A percentile compares a stretch with the other conserved stretches of the same genome.
Conservation (phyloP, 2,329 filamentous ascomycete species). For the Chaetomium sp. region DNA sequence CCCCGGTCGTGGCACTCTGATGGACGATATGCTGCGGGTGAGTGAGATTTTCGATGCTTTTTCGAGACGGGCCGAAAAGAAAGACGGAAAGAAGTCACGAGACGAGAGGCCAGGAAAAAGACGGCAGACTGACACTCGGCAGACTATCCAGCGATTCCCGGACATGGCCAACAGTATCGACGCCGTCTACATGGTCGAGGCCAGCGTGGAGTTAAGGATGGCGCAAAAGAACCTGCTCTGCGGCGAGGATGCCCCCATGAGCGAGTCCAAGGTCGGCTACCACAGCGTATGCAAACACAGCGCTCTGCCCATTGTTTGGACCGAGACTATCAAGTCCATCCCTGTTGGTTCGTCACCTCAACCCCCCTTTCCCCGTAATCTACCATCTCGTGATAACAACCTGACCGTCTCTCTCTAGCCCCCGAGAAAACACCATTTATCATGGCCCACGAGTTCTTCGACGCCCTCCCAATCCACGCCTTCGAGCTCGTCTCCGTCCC, state of each 20-base stretch:
- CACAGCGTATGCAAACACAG: slow-evolving; percentile 71
- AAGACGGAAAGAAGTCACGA: not conserved
- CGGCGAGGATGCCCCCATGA: slow-evolving; percentile 58
- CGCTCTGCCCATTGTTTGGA: slow-evolving; percentile 74
- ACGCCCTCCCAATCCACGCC: slow-evolving; percentile 90
- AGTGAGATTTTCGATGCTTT: slow-evolving; percentile 26
- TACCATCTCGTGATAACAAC: slow-evolving; percentile 2
- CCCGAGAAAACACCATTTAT: slow-evolving; percentile 78
- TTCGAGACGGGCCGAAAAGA: not conserved
- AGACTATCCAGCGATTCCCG: slow-evolving; percentile 83
- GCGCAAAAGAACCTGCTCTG: slow-evolving; percentile 79
- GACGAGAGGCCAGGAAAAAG: too few species aligned
- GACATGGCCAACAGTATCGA: slow-evolving; percentile 70
- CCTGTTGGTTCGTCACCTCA: slow-evolving; percentile 50
- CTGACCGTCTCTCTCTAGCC: slow-evolving; percentile 34
- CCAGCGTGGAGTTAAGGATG: slow-evolving; percentile 70
- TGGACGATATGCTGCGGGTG: slow-evolving; percentile 92
- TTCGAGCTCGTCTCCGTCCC: slow-evolving; percentile 66
- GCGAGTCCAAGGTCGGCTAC: slow-evolving; percentile 66
- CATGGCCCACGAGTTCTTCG: slow-evolving; percentile 96
- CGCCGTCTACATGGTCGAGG: slow-evolving; percentile 88
- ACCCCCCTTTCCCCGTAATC: slow-evolving; percentile 5
- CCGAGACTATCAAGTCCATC: slow-evolving; percentile 79
- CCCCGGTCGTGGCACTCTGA: slow-evolving; percentile 87
- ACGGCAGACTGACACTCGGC: slow-evolving; percentile 1